Evolutionary conservation across 192 early-diverging fungal genomes (phyloP), one percentile per base, ranked within the genome.

Genomic region (Dispira simplex): DNA sequence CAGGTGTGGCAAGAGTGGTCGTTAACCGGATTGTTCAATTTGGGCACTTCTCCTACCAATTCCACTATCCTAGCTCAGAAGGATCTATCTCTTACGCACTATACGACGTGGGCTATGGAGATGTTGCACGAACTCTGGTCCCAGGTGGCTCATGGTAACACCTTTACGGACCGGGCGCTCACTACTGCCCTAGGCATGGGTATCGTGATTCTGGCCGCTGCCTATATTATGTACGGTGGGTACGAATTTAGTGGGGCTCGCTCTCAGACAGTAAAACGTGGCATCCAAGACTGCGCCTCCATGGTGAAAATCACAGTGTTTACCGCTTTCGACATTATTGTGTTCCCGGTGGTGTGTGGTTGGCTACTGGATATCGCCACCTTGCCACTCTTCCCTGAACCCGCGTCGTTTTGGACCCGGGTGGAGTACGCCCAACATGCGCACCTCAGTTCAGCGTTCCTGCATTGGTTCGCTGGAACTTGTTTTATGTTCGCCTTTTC

Each of bases 401-500:
- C 83, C 9, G 83, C 85, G 0, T 21, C 32, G 18, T 71, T 77
- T 18, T 46, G 64, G 6, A 68, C 80, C 18, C 87, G 89, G 10
- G 71, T 75, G 46, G 72, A 64, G 0, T 88, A 86, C 62, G 82
- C 84, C 67, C 64, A 69, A 12, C 64, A 73, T 18, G 77, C 79
- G 23, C 87, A 87, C 2, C 78, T 83, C 67, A 81, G 81, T n/a
- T 82, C 79, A 20, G 71, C 73, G 58, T 83, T 91, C 54, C 73
- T 92, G 64, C 92, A 95, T 66, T 97, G 95, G 96, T 79, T 97
- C 65, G 65, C 85, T 4, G 96, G 96, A 1, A 93, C 95, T 12
- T 81, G 81, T 20, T 93, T 96, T 68, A 93, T 98, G 92, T 91
- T 91, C 63, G 81, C 89, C 65, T 91, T 99, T 80, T 88, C 95